Evolutionary conservation across 1,284 basidiomycete species (phyloP).

Genomic region (Trichosporon sp.): DNA sequence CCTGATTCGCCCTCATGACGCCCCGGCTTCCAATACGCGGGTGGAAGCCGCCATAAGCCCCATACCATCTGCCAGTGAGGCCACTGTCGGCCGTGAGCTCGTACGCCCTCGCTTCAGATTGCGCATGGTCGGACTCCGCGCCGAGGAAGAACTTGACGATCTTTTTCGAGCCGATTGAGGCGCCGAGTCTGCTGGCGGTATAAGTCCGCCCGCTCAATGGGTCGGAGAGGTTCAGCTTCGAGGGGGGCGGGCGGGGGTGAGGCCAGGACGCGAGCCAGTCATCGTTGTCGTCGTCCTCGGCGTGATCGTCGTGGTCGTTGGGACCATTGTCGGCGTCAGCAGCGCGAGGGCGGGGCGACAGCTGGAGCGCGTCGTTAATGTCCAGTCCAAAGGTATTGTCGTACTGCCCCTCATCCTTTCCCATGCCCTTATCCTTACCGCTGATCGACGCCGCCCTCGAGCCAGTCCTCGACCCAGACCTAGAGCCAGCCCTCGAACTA

Average conservation of each 20-base stretch:
- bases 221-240: not conserved
- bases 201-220: not conserved
- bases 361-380: too few relatives aligned
- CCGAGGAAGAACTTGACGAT: constrained; percentile 15
- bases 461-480: too few relatives aligned
- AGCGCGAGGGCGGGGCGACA: too few relatives aligned
- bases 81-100: not conserved
- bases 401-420: too few relatives aligned
- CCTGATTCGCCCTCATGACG: not conserved
- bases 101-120: not conserved
- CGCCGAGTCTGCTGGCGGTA: not conserved
- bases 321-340: too few relatives aligned
- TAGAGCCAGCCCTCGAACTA: not conserved
- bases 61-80: not conserved
- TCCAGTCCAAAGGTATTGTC: not conserved
- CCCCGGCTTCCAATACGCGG: not conserved
- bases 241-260: not conserved
- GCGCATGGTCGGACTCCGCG: not conserved
- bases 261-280: not conserved
- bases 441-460: not conserved
- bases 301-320: too few relatives aligned
- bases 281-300: too few relatives aligned
- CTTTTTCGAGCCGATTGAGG: not conserved
- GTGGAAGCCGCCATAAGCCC: not conserved
- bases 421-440: not conserved